These are phyloP conservation scores for Globisporangium alternatum DNA, from an alignment of 352 stramenopile species.

Conservation along the genomic window DNA sequence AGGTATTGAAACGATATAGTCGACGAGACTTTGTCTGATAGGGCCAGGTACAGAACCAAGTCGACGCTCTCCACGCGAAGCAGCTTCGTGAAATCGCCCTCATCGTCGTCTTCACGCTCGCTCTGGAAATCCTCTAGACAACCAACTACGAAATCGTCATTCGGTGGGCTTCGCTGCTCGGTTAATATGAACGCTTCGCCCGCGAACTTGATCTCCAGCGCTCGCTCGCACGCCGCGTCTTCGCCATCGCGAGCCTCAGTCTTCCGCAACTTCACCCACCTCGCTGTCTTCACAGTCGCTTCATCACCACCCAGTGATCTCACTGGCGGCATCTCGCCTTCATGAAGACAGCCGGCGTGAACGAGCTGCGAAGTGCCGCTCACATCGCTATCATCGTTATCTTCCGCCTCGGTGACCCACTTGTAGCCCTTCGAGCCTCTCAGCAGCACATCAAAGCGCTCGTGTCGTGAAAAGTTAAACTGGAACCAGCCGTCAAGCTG, in stretches of 20 bases:
- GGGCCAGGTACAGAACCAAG: slow-evolving; percentile 1
- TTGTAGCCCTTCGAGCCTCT: not conserved
- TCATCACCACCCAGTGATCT: not conserved
- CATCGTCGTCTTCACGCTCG: not conserved
- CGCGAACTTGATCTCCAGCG: slow-evolving; percentile 4
- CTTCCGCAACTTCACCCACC: not conserved
- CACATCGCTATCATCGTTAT: not conserved
- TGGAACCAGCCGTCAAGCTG: not conserved
- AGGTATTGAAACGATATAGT: not conserved
- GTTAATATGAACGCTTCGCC: slow-evolving; percentile 7
- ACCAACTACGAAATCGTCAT: not conserved
- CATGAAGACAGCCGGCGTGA: not conserved
- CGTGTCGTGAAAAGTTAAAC: not conserved
- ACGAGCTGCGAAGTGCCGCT: not conserved
- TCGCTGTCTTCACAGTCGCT: not conserved
- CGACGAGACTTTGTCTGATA: not conserved
- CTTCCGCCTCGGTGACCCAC: slow-evolving; percentile 2
- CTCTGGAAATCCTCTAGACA: not conserved
- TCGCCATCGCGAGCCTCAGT: not conserved
- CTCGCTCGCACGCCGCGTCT: not conserved
- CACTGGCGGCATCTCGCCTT: slow-evolving; percentile 1
- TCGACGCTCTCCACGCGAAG: slow-evolving; percentile 13
- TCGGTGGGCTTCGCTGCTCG: not conserved
- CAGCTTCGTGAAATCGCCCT: not conserved
- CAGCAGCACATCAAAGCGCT: not conserved